phyloP scores from a whole-genome alignment of 2,329 filamentous ascomycete species.

The Mollisiaceae sp. region DNA sequence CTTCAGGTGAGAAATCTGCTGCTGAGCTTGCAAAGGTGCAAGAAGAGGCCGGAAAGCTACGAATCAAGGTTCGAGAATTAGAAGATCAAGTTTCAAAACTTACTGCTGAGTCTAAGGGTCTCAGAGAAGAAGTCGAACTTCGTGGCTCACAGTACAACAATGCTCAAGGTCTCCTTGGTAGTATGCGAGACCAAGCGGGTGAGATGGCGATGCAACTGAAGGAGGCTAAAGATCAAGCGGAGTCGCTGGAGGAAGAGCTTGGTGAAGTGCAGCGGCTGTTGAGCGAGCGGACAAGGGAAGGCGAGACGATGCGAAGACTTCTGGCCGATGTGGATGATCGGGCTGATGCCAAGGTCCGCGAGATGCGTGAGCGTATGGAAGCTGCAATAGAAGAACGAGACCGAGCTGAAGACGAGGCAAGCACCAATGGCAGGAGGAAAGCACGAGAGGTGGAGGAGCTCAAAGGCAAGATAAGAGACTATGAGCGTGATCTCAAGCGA shows the following conservation, averaged over 20 bases:
- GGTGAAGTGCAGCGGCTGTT: constrained; percentile 86
- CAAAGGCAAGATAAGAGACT: constrained; percentile 76
- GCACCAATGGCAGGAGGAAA: constrained; percentile 74
- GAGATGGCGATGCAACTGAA: constrained; percentile 92
- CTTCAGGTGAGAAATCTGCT: constrained; percentile 72
- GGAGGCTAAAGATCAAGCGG: constrained; percentile 80
- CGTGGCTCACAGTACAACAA: constrained; percentile 86
- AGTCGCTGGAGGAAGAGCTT: constrained; percentile 90
- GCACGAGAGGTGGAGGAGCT: constrained; percentile 88
- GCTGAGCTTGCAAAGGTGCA: constrained; percentile 74
- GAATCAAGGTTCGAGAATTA: constrained; percentile 65
- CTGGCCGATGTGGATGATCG: constrained; percentile 85
- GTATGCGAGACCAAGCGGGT: constrained; percentile 89
- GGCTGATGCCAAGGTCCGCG: constrained; percentile 80
- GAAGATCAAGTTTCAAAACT: constrained; percentile 76
- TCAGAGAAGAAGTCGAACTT: constrained; percentile 81
- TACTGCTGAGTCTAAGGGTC: constrained; percentile 66
- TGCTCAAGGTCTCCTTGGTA: constrained; percentile 83
- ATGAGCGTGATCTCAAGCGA: constrained; percentile 76
- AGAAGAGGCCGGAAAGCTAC: constrained; percentile 73
- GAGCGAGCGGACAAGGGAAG: constrained; percentile 86
- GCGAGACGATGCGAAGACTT: constrained; percentile 90
- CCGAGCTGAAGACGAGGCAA: constrained; percentile 88
- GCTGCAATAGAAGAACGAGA: constrained; percentile 93
- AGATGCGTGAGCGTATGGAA: constrained; percentile 89